Evolutionary conservation across 2,329 filamentous ascomycete species (phyloP), one percentile per base, ranked within the genome.

Genomic region (Claviceps humidiphila): DNA sequence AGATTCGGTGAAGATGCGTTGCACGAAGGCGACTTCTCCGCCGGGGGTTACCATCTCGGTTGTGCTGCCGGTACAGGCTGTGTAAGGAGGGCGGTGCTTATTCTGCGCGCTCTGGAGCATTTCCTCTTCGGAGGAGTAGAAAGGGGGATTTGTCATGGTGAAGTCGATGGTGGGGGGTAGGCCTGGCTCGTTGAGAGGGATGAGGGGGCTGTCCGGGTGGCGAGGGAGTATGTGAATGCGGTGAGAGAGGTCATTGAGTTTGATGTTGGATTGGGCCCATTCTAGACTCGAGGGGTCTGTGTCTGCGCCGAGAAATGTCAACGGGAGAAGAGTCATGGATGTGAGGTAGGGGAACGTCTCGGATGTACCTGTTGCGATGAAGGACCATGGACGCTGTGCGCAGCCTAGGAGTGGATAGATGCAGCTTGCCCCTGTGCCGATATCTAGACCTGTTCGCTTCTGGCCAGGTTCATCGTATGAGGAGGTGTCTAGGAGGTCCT

Each of bases 121-220:
- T 49, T 94, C 89, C 5, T 75, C 68, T 3, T 77, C 70, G 0
- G 87, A 89, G n/a, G 74, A 67, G 71, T 96, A 97, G 69, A 98
- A 98, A 0, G 93, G 93, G 0, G 93, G 93, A 59, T 98, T 98
- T 57, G 85, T 91, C 82, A 97, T 94, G 54, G 80, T 82, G 64
- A 97, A 96, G 63, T 91, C 84, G 44, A 95, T 73, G 45, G 95
- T 73, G 3, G 56, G 62, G 7, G 69, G 63, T 4, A 78, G 63
- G 22, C 65, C 67, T 1, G 82, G 62, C 0, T 73, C 73, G 41
- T 81, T 71, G 0, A 89, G 63, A 0, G 85, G 82, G 5, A 97
- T 74, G 1, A 96, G 69, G 0, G 70, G 59, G 39, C 76, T 78
- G 0, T 69, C 63, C 0, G 71, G 58, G 0, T 70, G 65, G 1